These are phyloP conservation scores for Penicillium sclerotigenum DNA, from an alignment of 2,329 filamentous ascomycete genomes.

Conservation along the genomic window DNA sequence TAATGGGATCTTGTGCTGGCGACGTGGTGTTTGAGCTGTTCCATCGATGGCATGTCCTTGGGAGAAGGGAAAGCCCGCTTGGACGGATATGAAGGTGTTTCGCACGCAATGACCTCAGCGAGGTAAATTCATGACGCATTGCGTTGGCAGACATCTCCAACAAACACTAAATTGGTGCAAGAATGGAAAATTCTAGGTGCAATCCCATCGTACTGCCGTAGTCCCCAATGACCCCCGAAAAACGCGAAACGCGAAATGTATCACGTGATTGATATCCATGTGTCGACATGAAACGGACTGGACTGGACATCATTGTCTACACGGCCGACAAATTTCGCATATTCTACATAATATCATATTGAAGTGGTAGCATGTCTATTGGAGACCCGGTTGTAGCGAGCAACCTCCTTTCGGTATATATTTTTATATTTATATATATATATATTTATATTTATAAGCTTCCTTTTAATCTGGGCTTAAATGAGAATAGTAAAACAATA, in stretches of 20 bases:
- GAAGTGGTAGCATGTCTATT: neutral
- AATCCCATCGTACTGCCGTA: constrained; percentile 5
- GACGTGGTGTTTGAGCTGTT: constrained; percentile 13
- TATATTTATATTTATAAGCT: too few relatives aligned
- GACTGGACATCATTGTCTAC: neutral
- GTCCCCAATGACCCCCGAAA: neutral
- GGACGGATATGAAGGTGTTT: neutral
- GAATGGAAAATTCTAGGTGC: neutral
- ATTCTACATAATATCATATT: neutral
- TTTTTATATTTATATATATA: too few relatives aligned
- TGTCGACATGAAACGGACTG: neutral
- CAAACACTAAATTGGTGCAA: neutral
- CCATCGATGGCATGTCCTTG: constrained; percentile 13
- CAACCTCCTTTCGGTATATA: neutral
- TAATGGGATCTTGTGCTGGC: constrained; percentile 43
- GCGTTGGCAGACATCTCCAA: constrained; percentile 10
- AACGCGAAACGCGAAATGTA: neutral
- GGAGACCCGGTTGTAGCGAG: neutral
- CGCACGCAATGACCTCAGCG: constrained; percentile 4
- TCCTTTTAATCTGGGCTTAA: constrained; percentile 5
- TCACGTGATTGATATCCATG: constrained; percentile 12
- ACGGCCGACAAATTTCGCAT: neutral
- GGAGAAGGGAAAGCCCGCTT: neutral
- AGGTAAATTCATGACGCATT: neutral
- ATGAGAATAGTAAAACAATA: constrained; percentile 19